phyloP scores from a whole-genome alignment of 2,329 filamentous ascomycete genomes.

The Ciborinia camelliae region DNA sequence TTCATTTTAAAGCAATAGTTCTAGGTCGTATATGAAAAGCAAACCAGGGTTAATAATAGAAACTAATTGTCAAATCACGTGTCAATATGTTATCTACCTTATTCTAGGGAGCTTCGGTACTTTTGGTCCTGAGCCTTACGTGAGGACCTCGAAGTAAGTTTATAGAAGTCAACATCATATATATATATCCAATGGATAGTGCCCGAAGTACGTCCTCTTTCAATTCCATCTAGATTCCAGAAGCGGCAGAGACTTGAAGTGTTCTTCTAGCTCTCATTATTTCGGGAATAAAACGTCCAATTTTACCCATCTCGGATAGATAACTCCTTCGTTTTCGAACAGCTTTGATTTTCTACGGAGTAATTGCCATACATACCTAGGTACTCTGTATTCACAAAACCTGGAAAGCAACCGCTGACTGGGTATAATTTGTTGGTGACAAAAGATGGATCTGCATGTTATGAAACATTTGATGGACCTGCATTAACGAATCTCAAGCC shows the following conservation, averaged over 20 bases:
- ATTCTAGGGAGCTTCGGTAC: neutral
- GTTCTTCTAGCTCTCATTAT: neutral
- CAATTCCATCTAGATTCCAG: neutral
- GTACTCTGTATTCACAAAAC: neutral
- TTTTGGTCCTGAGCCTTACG: too few relatives aligned
- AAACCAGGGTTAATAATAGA: neutral
- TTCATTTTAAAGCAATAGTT: neutral
- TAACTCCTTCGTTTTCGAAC: neutral
- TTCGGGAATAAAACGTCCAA: neutral
- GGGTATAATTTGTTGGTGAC: neutral
- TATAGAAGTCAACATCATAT: neutral
- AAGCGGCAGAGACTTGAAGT: too few relatives aligned
- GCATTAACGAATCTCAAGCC: neutral
- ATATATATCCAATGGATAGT: too few relatives aligned
- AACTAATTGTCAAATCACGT: constrained; percentile 7
- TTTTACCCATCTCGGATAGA: neutral
- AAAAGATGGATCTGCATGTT: neutral
- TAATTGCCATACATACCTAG: too few relatives aligned
- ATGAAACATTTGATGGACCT: neutral
- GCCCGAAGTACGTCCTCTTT: neutral
- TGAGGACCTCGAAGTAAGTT: too few relatives aligned
- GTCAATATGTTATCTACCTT: neutral
- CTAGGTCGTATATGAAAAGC: neutral
- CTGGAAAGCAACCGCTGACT: neutral
- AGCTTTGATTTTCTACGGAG: neutral